Evolutionary conservation across 1,284 basidiomycete genomes (phyloP).

Genomic region (Quambalaria eucalypti): DNA sequence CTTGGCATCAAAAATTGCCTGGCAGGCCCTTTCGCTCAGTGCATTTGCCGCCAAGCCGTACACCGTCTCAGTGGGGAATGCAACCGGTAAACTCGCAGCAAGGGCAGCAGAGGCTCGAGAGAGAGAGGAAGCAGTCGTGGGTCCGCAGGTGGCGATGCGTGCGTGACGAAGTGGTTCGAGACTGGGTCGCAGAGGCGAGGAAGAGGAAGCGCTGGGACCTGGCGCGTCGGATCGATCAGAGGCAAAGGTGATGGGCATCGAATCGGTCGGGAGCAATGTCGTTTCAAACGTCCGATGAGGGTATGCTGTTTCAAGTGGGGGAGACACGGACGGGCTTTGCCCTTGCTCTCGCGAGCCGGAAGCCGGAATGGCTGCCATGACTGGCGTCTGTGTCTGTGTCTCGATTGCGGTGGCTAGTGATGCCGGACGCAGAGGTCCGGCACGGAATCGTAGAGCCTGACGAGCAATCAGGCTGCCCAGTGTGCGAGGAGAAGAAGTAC

Average conservation of each 20-base stretch:
- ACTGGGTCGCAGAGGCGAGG: conserved; percentile 5
- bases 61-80: conserved; percentile 95
- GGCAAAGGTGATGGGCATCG: conserved; percentile 9
- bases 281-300: conserved; percentile 21
- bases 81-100: conserved; percentile 53
- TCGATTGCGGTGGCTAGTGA: too few relatives aligned
- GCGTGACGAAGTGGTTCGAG: conserved; percentile 12
- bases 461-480: too few relatives aligned
- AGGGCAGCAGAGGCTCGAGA: conserved; percentile 37
- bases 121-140: conserved; percentile 22
- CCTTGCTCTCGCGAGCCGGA: too few relatives aligned
- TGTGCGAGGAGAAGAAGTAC: too few relatives aligned
- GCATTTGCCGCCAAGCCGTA: conserved; percentile 90
- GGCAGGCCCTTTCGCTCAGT: conserved; percentile 52
- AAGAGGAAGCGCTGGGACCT: conserved; percentile 6
- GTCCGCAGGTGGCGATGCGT: conserved; percentile 11
- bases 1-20: conserved; percentile 83
- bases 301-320: too few relatives aligned
- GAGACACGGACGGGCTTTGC: too few relatives aligned
- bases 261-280: conserved; percentile 14
- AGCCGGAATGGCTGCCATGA: too few relatives aligned
- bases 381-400: too few relatives aligned
- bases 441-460: too few relatives aligned
- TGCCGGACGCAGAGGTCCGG: too few relatives aligned
- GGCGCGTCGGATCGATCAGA: neutral